Evolutionary conservation across 805 yeast species (phyloP).

Genomic region (Candida sanyiensis): DNA sequence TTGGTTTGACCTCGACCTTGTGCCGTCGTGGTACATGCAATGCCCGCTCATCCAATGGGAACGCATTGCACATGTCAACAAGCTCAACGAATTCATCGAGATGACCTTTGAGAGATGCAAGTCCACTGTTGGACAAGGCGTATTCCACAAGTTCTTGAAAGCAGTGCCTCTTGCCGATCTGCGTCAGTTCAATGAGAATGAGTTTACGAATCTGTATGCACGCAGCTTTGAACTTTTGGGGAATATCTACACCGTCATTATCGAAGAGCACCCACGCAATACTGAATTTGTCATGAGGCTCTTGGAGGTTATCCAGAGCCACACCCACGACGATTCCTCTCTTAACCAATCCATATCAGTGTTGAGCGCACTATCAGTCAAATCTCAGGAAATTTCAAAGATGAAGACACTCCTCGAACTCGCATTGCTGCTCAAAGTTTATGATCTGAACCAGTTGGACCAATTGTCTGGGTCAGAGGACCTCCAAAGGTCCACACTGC

Average conservation of each 20-base stretch:
- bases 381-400: background rate
- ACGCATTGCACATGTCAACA: conserved; percentile 4
- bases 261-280: background rate
- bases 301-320: background rate
- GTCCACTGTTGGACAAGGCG: conserved; percentile 3
- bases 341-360: background rate
- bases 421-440: conserved; percentile 1
- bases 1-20: conserved; percentile 7
- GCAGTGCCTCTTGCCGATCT: background rate
- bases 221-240: conserved; percentile 1
- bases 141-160: conserved; percentile 2
- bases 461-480: conserved; percentile 1
- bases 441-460: background rate
- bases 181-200: conserved; percentile 2
- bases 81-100: conserved; percentile 9
- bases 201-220: background rate
- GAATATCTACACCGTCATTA: conserved; percentile 1
- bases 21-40: conserved; percentile 3
- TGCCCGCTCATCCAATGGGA: conserved; percentile 4
- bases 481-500: background rate
- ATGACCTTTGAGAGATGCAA: conserved; percentile 4
- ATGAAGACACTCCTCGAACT: background rate
- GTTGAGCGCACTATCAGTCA: background rate
- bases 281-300: background rate
- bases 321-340: conserved; percentile 1